These are phyloP conservation scores for Ogataea nitratoaversa DNA, from an alignment of 805 yeast genomes.

Conservation along the genomic window DNA sequence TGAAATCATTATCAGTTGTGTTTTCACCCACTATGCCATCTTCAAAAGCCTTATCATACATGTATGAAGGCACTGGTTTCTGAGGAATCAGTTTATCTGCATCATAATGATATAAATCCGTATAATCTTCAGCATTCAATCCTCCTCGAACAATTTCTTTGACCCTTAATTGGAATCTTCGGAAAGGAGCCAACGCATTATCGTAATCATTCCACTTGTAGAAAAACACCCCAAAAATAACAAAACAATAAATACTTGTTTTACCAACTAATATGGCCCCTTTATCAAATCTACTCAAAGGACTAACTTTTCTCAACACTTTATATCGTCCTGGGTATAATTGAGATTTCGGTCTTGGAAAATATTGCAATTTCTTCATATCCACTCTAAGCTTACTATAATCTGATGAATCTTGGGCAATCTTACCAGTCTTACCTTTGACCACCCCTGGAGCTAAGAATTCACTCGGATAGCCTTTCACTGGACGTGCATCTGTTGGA, in stretches of 20 bases:
- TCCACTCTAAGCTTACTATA: conserved; percentile 65
- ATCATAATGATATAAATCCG: conserved; percentile 51
- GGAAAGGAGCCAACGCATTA: conserved; percentile 65
- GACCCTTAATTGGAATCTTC: conserved; percentile 53
- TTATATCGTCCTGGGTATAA: conserved; percentile 77
- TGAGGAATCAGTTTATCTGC: conserved; percentile 35
- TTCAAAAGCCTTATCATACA: conserved; percentile 37
- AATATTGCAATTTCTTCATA: conserved; percentile 69
- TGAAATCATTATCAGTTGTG: conserved; percentile 35
- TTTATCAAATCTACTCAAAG: conserved; percentile 46
- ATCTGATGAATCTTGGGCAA: conserved; percentile 66
- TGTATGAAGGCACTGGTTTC: conserved; percentile 33
- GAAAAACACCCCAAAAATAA: conserved; percentile 63
- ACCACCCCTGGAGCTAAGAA: conserved; percentile 61
- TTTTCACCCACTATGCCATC: conserved; percentile 30
- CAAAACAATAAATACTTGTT: conserved; percentile 43
- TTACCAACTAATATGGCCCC: conserved; percentile 61
- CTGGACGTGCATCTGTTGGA: conserved; percentile 69
- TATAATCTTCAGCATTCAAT: conserved; percentile 54
- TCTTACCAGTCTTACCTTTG: conserved; percentile 37
- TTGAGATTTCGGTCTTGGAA: conserved; percentile 73
- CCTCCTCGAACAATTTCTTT: conserved; percentile 52
- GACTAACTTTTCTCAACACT: conserved; percentile 56
- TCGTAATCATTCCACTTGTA: conserved; percentile 83
- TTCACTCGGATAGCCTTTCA: conserved; percentile 85